Conservation (phyloP, 225 moss, liverwort and hornwort species). For the Sphagnum contortum region DNA sequence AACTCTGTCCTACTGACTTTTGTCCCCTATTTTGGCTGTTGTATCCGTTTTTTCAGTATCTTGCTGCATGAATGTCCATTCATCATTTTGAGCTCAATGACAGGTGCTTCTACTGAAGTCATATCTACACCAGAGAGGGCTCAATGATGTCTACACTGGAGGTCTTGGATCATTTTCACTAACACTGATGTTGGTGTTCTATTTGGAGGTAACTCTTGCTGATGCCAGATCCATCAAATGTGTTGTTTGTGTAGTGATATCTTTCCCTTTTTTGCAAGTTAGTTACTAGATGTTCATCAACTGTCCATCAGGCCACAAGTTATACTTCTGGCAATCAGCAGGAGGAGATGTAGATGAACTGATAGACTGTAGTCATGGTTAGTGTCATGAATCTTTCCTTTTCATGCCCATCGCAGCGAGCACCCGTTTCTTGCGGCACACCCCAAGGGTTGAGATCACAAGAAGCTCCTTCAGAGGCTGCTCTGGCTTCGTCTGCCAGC, state of each 20-base stretch:
- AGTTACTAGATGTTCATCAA: background rate
- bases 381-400: too few relatives aligned
- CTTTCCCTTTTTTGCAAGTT: slow-evolving; percentile 6
- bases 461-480: slow-evolving; percentile 7
- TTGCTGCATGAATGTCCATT: too few relatives aligned
- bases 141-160: slow-evolving; percentile 94
- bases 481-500: slow-evolving; percentile 6
- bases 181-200: slow-evolving; percentile 97
- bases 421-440: slow-evolving; percentile 55
- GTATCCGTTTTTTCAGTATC: too few relatives aligned
- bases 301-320: too few relatives aligned
- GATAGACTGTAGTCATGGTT: too few relatives aligned
- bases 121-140: slow-evolving; percentile 68
- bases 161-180: slow-evolving; percentile 97
- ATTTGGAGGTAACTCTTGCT: slow-evolving; percentile 57
- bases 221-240: background rate
- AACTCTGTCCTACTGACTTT: too few relatives aligned
- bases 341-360: too few relatives aligned
- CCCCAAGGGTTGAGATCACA: slow-evolving; percentile 26
- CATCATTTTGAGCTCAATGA: background rate
- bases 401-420: slow-evolving; percentile 44
- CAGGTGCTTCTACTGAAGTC: slow-evolving; percentile 93
- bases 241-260: too few relatives aligned
- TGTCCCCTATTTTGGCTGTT: too few relatives aligned
- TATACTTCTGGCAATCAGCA: too few relatives aligned